Conservation (phyloP, 2,329 filamentous ascomycete genomes). For the Claviceps maximensis region DNA sequence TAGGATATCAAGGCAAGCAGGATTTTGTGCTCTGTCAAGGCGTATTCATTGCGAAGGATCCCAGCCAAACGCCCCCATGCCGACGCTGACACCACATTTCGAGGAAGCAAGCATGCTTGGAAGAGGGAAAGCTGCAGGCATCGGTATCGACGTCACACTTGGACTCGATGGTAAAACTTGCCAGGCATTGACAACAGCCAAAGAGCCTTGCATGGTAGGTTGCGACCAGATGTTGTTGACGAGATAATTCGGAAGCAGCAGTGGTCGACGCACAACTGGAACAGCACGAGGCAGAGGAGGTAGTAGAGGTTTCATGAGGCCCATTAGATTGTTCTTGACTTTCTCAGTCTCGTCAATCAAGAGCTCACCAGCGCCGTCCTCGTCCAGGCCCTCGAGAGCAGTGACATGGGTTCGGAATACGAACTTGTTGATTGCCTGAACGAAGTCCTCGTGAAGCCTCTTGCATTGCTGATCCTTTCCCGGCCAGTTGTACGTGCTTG, state of each 20-base stretch:
- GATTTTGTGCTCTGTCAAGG: too few species aligned
- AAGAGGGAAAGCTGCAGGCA: conserved; percentile 58
- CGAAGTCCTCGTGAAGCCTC: conserved; percentile 92
- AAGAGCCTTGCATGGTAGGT: conserved; percentile 46
- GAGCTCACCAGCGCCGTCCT: conserved; percentile 89
- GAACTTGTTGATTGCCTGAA: conserved; percentile 94
- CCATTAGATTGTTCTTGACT: conserved; percentile 76
- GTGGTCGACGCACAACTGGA: conserved; percentile 76
- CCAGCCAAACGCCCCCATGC: conserved; percentile 67
- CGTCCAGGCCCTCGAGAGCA: conserved; percentile 88
- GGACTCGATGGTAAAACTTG: conserved; percentile 83
- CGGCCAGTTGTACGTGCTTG: conserved; percentile 84
- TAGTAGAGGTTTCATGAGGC: conserved; percentile 75
- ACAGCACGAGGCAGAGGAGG: conserved; percentile 78
- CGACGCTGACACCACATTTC: conserved; percentile 69
- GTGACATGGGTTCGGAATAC: conserved; percentile 83
- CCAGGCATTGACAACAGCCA: conserved; percentile 74
- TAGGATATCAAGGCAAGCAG: conserved; percentile 78
- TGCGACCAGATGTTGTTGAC: conserved; percentile 73
- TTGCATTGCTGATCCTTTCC: conserved; percentile 94
- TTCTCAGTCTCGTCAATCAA: conserved; percentile 85
- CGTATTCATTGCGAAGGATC: conserved; percentile 74
- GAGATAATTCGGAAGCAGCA: conserved; percentile 73
- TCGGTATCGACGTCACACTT: conserved; percentile 56
- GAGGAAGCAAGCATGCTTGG: conserved; percentile 69